Base-by-base conservation (phyloP, 2,329 filamentous ascomycete genomes). In the Pestalotiopsis fici region DNA sequence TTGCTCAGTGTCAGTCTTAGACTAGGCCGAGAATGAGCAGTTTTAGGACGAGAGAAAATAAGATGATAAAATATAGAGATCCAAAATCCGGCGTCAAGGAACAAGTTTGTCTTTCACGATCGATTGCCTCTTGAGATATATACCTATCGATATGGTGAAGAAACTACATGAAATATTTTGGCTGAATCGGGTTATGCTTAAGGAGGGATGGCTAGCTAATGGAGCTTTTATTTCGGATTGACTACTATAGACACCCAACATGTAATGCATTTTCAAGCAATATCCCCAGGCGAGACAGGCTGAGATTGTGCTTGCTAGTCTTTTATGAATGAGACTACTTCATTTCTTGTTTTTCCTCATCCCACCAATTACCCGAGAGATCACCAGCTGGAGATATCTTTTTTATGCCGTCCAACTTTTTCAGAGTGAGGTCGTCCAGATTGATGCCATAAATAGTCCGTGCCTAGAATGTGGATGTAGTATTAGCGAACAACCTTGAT, bases 371-470 rank as follows among this genome's bases (percentile, higher is more conserved):
- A 18, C 82, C 83, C 0, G 82, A 81, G 59, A 82, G 57, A 68
- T 84, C 82, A 3, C 68, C 71, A 0, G 73, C 71, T 0, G 83
- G 82, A 15, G 68, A 35, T 7, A 83, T 66, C 3, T 61, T 70
- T 9, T 78, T 73, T 37, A 73, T 50, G 1, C 83, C 83, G 66
- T 85, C 78, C 11, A 75, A 65, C 65, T 79, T 78, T 37, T 71
- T 68, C 64, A 80, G 80, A 2, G 73, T 73, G 28, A 85, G 73
- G 15, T 72, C 71, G 65, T 80, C 79, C 4, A 85, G 71, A 35
- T 85, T 76, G 47, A 85, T 70, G 50, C 76, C 76, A 69, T 83
- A 77, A 67, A 85, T 75, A 1, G 81, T 74, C 39, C 83, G 80
- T 9, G 75, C 78, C 82, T 83, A 37, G n/a, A 21, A 31, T 57